Evolutionary conservation across 2,329 filamentous ascomycete species (phyloP).

Genomic region (Talaromyces sp.): DNA sequence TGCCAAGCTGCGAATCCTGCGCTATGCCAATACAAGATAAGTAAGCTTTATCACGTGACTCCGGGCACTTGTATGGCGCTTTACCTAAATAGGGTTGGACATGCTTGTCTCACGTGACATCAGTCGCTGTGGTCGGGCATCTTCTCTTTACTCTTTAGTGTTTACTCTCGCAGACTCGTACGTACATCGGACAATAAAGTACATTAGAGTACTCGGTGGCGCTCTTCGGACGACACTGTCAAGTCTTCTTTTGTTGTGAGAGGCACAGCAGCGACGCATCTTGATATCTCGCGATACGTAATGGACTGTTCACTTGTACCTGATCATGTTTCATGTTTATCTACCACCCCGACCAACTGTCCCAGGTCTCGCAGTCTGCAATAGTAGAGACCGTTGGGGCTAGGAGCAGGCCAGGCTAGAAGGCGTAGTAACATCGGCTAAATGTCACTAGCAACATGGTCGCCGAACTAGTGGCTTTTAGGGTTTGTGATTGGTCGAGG

Average conservation of each 20-base stretch:
- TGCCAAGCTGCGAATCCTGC: background rate
- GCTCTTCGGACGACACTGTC: background rate
- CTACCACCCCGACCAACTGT: background rate
- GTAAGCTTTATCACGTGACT: background rate
- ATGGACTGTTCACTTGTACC: background rate
- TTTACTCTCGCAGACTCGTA: background rate
- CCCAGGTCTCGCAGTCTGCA: background rate
- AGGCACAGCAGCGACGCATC: background rate
- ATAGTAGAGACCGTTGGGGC: background rate
- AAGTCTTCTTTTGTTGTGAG: background rate
- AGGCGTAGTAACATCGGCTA: background rate
- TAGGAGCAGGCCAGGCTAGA: background rate
- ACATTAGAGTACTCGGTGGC: background rate
- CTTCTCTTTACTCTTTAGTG: no score
- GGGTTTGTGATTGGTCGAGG: background rate
- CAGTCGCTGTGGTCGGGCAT: background rate
- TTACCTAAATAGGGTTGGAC: background rate
- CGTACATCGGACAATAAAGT: background rate
- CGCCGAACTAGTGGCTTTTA: conserved; percentile 1
- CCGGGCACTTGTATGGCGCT: background rate
- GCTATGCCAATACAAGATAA: background rate
- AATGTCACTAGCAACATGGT: background rate
- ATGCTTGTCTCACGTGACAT: background rate
- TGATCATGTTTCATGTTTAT: background rate
- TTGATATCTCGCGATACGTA: background rate